These are phyloP conservation scores for Alloteropsis semialata DNA, from an alignment of 176 grass and related monocot genomes.

Conservation along the genomic window DNA sequence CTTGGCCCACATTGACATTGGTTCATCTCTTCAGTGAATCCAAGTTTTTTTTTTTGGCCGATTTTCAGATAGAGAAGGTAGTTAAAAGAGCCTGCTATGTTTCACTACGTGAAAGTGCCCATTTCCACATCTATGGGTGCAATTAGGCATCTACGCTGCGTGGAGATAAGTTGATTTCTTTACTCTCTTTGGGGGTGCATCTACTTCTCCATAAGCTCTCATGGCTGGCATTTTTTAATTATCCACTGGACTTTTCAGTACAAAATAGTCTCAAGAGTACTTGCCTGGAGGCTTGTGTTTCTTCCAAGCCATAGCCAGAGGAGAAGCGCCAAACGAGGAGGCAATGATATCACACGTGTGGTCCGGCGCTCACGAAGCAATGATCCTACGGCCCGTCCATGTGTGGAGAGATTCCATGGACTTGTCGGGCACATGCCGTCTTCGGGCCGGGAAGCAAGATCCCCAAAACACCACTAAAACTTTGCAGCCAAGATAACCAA, in stretches of 20 bases:
- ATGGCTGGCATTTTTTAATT: background rate
- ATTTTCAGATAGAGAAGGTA: no score
- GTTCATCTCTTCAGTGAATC: no score
- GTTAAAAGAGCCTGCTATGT: no score
- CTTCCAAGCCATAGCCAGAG: background rate
- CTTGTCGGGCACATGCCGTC: constrained; percentile 23
- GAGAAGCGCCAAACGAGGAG: background rate
- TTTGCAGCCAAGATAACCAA: background rate
- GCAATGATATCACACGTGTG: background rate
- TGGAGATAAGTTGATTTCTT: no score
- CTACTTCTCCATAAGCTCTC: no score
- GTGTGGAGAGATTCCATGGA: constrained; percentile 4
- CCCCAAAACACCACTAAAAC: background rate
- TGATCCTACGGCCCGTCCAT: background rate
- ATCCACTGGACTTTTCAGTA: background rate
- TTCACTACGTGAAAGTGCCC: no score
- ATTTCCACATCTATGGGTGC: no score
- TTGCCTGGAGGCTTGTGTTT: background rate
- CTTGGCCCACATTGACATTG: no score
- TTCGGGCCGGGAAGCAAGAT: background rate
- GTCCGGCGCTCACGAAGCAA: background rate
- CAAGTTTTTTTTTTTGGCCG: no score
- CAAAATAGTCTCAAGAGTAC: background rate
- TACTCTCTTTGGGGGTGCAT: no score
- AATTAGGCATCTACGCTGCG: no score